Evolutionary conservation across 176 grass and related monocot genomes (phyloP), one percentile per base, ranked within the genome.

Genomic region (Calamus simplicifolius): DNA sequence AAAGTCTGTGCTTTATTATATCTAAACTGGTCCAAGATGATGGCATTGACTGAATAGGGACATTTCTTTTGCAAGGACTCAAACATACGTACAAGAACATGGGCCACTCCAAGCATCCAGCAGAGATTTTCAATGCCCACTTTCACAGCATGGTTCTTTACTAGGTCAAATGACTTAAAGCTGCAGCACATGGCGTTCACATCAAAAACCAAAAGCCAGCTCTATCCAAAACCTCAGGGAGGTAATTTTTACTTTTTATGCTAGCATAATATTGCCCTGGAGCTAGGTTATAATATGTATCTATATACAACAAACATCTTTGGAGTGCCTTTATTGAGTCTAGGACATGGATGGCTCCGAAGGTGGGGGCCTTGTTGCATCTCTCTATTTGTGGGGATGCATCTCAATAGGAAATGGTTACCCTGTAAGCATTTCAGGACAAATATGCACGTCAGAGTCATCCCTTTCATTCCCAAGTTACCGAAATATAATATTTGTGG

Each of bases 111-210:
- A 92, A 71, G 79, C 72, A 80, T 74, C 77, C 28, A 66, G 62
- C 59, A 75, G 68, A 80, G 50, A 71, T 83, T 79, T 92, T 92
- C 63, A 80, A 75, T 91, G 79, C 79, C 59, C 64, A 64, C 79
- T 87, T 90, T 90, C 74, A 71, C 64, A 67, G 64, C 80, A 85
- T 75, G 75, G 72, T 70, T 67, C 68, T 73, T 85, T 89, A 81
- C 81, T 56, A 73, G 72, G 75, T 23, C 71, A 79, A 67, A 48
- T 60, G 62, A 30, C 29, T 35, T 35, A 6, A 35, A 2, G 30
- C 64, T 73, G 58, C 69, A 77, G 56, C 54, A 50, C 76, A 82
- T 54, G 67, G 48, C 64, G 54, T 60, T 69, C 31, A 6, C 31
- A 35, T 35, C 6, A 35, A 35, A 78, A 67, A 52, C 29, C 53